These are phyloP conservation scores for Fusarium globosum DNA, from an alignment of 2,329 filamentous ascomycete genomes.

Conservation along the genomic window DNA sequence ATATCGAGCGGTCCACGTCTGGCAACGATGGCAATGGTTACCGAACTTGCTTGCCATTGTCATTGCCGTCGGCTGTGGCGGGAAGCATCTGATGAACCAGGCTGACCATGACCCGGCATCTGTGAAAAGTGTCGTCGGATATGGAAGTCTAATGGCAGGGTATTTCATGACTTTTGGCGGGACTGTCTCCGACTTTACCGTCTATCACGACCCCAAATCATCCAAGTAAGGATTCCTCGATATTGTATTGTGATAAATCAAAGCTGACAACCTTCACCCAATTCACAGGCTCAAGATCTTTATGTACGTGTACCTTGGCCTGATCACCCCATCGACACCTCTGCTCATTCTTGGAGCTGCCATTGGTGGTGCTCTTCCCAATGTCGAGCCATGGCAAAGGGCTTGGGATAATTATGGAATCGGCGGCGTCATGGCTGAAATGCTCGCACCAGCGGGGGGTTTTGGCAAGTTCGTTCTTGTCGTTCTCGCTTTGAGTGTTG, in stretches of 20 bases:
- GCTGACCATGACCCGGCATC: conserved; percentile 52
- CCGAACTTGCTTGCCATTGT: conserved; percentile 63
- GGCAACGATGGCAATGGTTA: conserved; percentile 68
- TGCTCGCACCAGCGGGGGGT: conserved; percentile 47
- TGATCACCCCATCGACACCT: conserved; percentile 52
- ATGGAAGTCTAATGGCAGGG: conserved; percentile 60
- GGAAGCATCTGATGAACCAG: conserved; percentile 60
- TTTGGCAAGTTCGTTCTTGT: conserved; percentile 53
- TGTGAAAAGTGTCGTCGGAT: conserved; percentile 55
- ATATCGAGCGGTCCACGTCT: conserved; percentile 64
- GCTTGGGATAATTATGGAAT: conserved; percentile 47
- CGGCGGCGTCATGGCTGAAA: conserved; percentile 48
- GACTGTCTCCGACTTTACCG: conserved; percentile 67
- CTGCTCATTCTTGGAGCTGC: conserved; percentile 54
- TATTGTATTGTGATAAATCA: conserved; percentile 13
- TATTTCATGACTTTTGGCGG: conserved; percentile 67
- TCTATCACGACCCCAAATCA: conserved; percentile 56
- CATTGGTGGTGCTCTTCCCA: conserved; percentile 51
- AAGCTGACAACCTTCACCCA: conserved; percentile 52
- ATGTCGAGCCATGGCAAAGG: conserved; percentile 45
- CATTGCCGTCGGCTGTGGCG: conserved; percentile 65
- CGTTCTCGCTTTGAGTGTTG: conserved; percentile 47
- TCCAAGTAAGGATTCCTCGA: conserved; percentile 31
- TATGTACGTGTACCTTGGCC: conserved; percentile 59
- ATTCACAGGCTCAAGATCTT: conserved; percentile 37